These are phyloP conservation scores for Tuber umbilicatum DNA, from an alignment of 495 filamentous ascomycete species.

Conservation along the genomic window DNA sequence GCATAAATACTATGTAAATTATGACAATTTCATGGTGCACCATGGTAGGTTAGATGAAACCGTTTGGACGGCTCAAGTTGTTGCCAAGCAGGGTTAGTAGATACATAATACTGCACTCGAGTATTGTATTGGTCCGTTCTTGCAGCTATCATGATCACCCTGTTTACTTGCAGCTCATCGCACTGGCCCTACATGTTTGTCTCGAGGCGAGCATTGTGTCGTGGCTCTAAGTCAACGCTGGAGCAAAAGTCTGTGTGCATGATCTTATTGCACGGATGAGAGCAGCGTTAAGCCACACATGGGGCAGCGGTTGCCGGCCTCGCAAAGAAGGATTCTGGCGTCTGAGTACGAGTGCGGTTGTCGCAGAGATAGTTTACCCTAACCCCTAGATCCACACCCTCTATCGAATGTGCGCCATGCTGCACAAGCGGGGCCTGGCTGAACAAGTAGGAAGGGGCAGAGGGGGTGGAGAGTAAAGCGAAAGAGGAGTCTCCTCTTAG, in stretches of 20 bases:
- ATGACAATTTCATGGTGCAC: not conserved
- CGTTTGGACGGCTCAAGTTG: not conserved
- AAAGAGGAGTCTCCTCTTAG: not conserved
- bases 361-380: not conserved
- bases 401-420: not conserved
- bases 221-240: not conserved
- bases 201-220: not conserved
- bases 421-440: not conserved
- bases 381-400: not conserved
- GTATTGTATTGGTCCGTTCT: not conserved
- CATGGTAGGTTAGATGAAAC: not conserved
- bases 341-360: not conserved
- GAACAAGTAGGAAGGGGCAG: not conserved
- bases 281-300: constrained; percentile 1
- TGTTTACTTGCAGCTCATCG: not conserved
- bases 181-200: not conserved
- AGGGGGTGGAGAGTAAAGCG: not conserved
- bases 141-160: not conserved
- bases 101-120: not conserved
- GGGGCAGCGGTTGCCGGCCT: not conserved
- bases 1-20: not conserved
- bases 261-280: not conserved
- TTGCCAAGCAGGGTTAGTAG: not conserved
- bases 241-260: not conserved
- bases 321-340: not conserved